phyloP scores from a whole-genome alignment of 768 basidiomycete species.

The Kondoa malvinella region DNA sequence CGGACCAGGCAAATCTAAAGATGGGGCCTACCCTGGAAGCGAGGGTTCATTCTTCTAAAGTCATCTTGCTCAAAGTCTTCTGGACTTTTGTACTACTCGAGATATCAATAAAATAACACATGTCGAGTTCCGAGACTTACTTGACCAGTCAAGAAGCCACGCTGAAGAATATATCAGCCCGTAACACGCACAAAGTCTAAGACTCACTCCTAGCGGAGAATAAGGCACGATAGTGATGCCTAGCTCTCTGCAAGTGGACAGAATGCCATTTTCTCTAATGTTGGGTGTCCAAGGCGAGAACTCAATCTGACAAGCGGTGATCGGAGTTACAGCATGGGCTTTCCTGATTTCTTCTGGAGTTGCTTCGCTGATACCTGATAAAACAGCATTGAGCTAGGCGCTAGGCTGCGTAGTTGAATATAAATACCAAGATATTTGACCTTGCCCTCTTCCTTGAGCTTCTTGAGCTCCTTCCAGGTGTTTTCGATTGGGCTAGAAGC shows the following conservation, averaged over 20 bases:
- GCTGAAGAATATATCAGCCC: neutral
- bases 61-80: neutral
- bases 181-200: neutral
- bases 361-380: neutral
- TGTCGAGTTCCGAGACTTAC: neutral
- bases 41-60: neutral
- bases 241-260: constrained; percentile 27
- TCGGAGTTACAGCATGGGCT: constrained; percentile 1
- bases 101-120: neutral
- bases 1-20: constrained; percentile 10
- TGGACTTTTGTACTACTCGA: neutral
- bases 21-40: constrained; percentile 18
- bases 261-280: constrained; percentile 23
- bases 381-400: neutral
- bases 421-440: constrained; percentile 8
- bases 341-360: constrained; percentile 3
- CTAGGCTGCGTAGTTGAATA: neutral
- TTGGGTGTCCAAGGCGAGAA: constrained; percentile 8
- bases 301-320: constrained; percentile 7
- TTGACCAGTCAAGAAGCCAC: constrained; percentile 6
- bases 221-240: constrained; percentile 29
- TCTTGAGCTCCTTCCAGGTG: neutral
- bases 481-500: neutral
- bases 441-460: constrained; percentile 4
- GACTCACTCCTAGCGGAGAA: neutral